Conservation (phyloP, 192 early-diverging fungal genomes). For the Chytriomyces sp. region DNA sequence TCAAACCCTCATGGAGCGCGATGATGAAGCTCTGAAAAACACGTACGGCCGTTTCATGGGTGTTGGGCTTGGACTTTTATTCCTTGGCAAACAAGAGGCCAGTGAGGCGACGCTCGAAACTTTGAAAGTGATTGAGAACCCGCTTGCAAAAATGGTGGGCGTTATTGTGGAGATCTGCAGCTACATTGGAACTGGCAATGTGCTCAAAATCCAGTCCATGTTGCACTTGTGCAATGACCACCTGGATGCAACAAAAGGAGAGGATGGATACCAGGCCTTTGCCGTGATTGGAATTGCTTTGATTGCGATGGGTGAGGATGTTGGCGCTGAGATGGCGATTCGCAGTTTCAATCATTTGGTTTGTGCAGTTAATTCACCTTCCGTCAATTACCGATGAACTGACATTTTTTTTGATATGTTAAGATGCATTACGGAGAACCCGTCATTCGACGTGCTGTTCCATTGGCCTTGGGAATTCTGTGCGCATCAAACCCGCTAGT, state of each 20-base stretch:
- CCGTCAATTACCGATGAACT: constrained; percentile 7
- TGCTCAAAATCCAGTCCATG: constrained; percentile 95
- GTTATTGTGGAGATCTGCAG: constrained; percentile 89
- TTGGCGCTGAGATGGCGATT: constrained; percentile 95
- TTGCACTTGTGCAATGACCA: constrained; percentile 95
- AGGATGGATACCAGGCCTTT: constrained; percentile 91
- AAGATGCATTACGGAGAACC: constrained; percentile 99
- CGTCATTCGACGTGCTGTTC: constrained; percentile 90
- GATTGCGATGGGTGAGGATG: constrained; percentile 96
- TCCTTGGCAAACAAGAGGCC: constrained; percentile 86
- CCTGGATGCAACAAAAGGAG: constrained; percentile 77
- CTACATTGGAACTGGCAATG: constrained; percentile 95
- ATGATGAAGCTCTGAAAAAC: constrained; percentile 84
- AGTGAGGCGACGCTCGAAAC: constrained; percentile 92
- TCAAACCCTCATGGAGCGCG: constrained; percentile 93
- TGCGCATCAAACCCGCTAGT: constrained; percentile 97
- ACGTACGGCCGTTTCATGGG: constrained; percentile 91
- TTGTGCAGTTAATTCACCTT: not conserved
- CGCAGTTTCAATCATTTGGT: constrained; percentile 93
- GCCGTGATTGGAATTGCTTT: constrained; percentile 95
- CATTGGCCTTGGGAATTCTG: constrained; percentile 90
- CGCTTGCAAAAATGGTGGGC: constrained; percentile 85
- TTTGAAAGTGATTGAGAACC: constrained; percentile 92
- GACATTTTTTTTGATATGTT: not conserved
- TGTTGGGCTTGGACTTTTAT: constrained; percentile 87